These are phyloP conservation scores for Phylloporus arenicola DNA, from an alignment of 768 basidiomycete species.

Conservation along the genomic window DNA sequence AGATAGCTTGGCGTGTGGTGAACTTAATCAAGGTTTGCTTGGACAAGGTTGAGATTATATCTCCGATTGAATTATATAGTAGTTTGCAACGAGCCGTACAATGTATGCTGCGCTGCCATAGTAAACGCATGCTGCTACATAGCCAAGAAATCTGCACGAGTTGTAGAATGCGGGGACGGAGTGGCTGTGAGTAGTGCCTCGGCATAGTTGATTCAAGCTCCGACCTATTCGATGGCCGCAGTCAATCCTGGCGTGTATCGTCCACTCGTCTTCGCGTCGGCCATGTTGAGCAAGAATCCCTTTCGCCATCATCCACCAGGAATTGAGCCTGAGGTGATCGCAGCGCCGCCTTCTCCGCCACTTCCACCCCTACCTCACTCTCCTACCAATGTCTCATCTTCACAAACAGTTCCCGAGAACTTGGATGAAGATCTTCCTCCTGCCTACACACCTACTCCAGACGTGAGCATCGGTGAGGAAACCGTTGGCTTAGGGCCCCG, in stretches of 20 bases:
- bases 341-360: conserved; percentile 6
- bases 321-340: too few relatives aligned
- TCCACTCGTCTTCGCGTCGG: not conserved
- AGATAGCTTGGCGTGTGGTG: too few relatives aligned
- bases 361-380: conserved; percentile 3
- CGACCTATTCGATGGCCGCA: not conserved
- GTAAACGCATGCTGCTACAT: too few relatives aligned
- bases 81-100: too few relatives aligned
- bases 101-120: too few relatives aligned
- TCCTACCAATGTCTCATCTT: too few relatives aligned
- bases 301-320: conserved; percentile 7
- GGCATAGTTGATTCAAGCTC: not conserved
- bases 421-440: conserved; percentile 57
- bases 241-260: not conserved
- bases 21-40: too few relatives aligned
- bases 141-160: too few relatives aligned
- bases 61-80: too few relatives aligned
- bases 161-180: too few relatives aligned
- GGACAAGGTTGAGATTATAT: too few relatives aligned
- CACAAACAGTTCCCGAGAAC: not conserved
- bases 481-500: conserved; percentile 59
- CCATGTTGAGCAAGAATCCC: conserved; percentile 18
- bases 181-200: too few relatives aligned
- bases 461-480: conserved; percentile 50
- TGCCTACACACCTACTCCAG: conserved; percentile 59